These are phyloP conservation scores for Neoascochyta sp. DNA, from an alignment of 2,329 filamentous ascomycete species.

Conservation along the genomic window DNA sequence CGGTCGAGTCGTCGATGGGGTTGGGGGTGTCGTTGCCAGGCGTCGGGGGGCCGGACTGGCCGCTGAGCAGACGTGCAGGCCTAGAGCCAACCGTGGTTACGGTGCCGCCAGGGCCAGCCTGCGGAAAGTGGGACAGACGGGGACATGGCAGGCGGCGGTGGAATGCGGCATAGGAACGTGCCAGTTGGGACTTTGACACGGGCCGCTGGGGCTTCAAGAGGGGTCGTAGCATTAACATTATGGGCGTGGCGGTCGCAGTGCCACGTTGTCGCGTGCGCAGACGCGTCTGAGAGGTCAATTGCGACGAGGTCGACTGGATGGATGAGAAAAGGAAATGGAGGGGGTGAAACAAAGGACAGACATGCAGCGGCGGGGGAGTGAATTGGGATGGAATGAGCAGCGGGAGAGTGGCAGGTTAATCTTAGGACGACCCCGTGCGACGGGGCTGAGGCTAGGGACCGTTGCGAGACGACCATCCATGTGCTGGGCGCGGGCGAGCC, in stretches of 20 bases:
- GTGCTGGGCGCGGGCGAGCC: no score
- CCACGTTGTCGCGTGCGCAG: slow-evolving; percentile 20
- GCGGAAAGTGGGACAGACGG: slow-evolving; percentile 16
- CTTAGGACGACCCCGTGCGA: no score
- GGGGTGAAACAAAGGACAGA: slow-evolving; percentile 13
- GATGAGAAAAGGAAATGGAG: slow-evolving; percentile 13
- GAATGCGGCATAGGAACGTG: slow-evolving; percentile 18
- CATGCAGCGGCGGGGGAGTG: slow-evolving; percentile 8
- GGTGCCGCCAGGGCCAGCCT: slow-evolving; percentile 22
- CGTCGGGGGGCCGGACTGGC: slow-evolving; percentile 35
- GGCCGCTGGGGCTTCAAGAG: no score
- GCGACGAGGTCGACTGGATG: no score
- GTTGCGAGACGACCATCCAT: no score
- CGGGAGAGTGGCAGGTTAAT: no score
- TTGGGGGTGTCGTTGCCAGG: slow-evolving; percentile 39
- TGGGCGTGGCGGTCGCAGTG: slow-evolving; percentile 16
- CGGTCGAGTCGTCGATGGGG: slow-evolving; percentile 37
- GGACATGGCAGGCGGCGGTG: slow-evolving; percentile 11
- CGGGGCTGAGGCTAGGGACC: no score
- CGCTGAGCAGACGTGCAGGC: slow-evolving; percentile 26
- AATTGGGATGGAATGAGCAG: slow-evolving; percentile 5
- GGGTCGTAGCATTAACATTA: slow-evolving; percentile 32
- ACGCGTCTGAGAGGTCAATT: slow-evolving; percentile 17
- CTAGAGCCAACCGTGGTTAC: no score
- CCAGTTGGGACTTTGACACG: slow-evolving; percentile 11